A percentile compares a stretch with the other conserved stretches of the same genome.
phyloP scores from a whole-genome alignment of 176 grass and related monocot genomes.

The Raddia guianensis region DNA sequence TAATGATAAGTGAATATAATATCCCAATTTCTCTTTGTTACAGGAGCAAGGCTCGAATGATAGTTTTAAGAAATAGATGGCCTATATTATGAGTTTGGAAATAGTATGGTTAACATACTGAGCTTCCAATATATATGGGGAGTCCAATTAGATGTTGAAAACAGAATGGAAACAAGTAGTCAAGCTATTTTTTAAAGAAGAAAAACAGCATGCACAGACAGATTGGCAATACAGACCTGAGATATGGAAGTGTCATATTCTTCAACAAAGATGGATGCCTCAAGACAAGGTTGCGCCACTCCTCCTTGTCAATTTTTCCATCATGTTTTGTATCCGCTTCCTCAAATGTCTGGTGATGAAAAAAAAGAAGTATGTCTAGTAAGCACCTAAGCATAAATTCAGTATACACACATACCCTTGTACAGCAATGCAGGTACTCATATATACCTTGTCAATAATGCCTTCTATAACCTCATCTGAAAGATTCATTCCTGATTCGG shows the following conservation, averaged over 20 bases:
- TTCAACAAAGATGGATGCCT: conserved; percentile 83
- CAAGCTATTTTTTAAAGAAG: background rate
- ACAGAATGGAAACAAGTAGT: background rate
- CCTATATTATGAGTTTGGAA: conserved; percentile 1
- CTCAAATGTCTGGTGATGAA: conserved; percentile 60
- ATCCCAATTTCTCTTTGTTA: background rate
- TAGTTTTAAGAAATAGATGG: background rate
- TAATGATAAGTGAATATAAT: background rate
- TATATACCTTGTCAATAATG: conserved; percentile 70
- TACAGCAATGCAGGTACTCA: conserved; percentile 18
- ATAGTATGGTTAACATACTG: background rate
- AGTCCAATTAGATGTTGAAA: conserved; percentile 18
- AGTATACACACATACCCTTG: conserved; percentile 24
- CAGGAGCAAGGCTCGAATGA: background rate
- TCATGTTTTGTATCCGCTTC: conserved; percentile 83
- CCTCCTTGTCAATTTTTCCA: conserved; percentile 75
- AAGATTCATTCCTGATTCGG: conserved; percentile 79
- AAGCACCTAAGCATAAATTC: conserved; percentile 36
- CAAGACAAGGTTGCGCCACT: conserved; percentile 72
- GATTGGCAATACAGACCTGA: conserved; percentile 46
- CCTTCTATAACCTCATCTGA: conserved; percentile 71
- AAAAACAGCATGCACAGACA: background rate
- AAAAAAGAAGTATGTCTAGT: conserved; percentile 8
- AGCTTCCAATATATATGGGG: background rate
- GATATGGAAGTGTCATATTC: conserved; percentile 82